Evolutionary conservation across 495 filamentous ascomycete genomes (phyloP).

Genomic region (Lindgomyces ingoldianus): DNA sequence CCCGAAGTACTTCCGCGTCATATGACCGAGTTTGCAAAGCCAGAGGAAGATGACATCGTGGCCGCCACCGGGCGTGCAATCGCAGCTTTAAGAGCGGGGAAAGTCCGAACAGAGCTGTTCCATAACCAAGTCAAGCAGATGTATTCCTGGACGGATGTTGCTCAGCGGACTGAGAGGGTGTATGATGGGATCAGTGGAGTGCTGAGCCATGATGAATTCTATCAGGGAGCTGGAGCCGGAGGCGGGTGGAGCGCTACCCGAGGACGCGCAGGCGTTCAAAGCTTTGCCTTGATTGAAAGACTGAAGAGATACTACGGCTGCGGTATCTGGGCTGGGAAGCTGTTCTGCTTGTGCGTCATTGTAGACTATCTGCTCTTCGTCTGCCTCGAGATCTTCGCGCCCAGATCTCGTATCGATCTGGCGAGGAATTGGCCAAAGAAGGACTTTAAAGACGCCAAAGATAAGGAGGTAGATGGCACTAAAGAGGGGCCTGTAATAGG

Average conservation of each 20-base stretch:
- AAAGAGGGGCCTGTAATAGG: slow-evolving; percentile 14
- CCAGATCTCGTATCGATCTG: slow-evolving; percentile 80
- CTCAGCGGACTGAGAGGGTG: slow-evolving; percentile 86
- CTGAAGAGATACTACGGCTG: slow-evolving; percentile 98
- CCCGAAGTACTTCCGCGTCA: slow-evolving; percentile 90
- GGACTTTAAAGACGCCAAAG: slow-evolving; percentile 11
- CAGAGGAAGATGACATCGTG: slow-evolving; percentile 90
- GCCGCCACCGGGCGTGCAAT: slow-evolving; percentile 81
- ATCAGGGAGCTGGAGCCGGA: slow-evolving; percentile 56
- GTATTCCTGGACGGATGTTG: slow-evolving; percentile 98
- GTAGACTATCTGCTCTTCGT: slow-evolving; percentile 90
- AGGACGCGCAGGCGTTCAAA: slow-evolving; percentile 71
- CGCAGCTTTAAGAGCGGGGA: slow-evolving; percentile 72
- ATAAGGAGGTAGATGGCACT: slow-evolving; percentile 4
- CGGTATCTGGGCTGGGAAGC: slow-evolving; percentile 97
- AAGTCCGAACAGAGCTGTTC: slow-evolving; percentile 87
- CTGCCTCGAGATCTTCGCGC: slow-evolving; percentile 83
- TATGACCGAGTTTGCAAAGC: slow-evolving; percentile 92
- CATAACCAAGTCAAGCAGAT: slow-evolving; percentile 96
- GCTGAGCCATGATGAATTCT: slow-evolving; percentile 82
- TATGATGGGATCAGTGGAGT: slow-evolving; percentile 88
- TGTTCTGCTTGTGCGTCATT: slow-evolving; percentile 92
- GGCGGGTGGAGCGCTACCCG: slow-evolving; percentile 64
- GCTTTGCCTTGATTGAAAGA: slow-evolving; percentile 89
- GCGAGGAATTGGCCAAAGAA: slow-evolving; percentile 91